Conservation (phyloP, 495 filamentous ascomycete species). For the Gamarada debralockiae region DNA sequence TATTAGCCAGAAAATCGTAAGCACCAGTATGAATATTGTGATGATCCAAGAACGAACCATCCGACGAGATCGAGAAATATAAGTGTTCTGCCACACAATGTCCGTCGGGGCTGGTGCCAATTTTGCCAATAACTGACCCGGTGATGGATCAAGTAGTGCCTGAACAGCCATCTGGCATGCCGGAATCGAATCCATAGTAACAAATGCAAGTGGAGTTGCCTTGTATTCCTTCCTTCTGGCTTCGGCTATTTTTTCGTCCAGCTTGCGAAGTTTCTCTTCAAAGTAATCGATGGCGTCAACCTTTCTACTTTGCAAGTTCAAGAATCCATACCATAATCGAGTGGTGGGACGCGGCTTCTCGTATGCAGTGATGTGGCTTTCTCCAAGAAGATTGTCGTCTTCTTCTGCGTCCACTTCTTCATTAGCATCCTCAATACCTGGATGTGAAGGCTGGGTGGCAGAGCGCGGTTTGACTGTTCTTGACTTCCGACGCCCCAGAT, state of each 20-base stretch:
- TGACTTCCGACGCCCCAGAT: slow-evolving; percentile 31
- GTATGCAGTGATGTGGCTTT: slow-evolving; percentile 17
- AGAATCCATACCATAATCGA: slow-evolving; percentile 75
- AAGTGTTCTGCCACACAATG: slow-evolving; percentile 91
- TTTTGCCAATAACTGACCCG: slow-evolving; percentile 78
- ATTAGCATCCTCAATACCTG: slow-evolving; percentile 28
- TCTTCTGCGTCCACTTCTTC: slow-evolving; percentile 30
- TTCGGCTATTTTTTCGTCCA: slow-evolving; percentile 71
- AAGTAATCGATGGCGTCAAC: slow-evolving; percentile 94
- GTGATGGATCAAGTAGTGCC: slow-evolving; percentile 83
- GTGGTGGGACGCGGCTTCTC: slow-evolving; percentile 57
- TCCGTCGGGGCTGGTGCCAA: slow-evolving; percentile 84
- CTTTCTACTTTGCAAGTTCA: slow-evolving; percentile 65
- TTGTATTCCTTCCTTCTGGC: slow-evolving; percentile 74
- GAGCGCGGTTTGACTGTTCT: slow-evolving; percentile 41
- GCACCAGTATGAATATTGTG: slow-evolving; percentile 71
- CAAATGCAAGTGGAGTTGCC: slow-evolving; percentile 82
- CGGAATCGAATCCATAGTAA: slow-evolving; percentile 95
- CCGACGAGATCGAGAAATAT: slow-evolving; percentile 68
- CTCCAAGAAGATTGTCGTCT: slow-evolving; percentile 26
- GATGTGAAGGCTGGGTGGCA: slow-evolving; percentile 33
- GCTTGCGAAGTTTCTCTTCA: slow-evolving; percentile 73
- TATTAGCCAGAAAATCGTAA: slow-evolving; percentile 87
- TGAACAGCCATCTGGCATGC: slow-evolving; percentile 92
- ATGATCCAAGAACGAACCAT: slow-evolving; percentile 77